Evolutionary conservation across 148 eudicot species (phyloP).

Genomic region (Chenopodium formosanum): DNA sequence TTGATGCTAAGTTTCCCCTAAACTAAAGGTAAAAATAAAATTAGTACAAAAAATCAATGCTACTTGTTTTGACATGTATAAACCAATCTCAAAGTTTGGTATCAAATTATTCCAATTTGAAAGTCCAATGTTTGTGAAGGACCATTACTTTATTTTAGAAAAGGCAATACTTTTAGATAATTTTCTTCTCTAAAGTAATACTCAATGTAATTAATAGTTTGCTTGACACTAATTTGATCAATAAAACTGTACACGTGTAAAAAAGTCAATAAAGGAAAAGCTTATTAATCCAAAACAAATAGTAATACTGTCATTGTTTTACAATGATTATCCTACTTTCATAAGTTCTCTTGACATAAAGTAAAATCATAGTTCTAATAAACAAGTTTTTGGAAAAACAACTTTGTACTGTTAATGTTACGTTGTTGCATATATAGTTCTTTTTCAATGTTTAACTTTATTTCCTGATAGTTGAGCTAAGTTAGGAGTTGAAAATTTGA

Average conservation of each 20-base stretch:
- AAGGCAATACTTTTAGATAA: too few species aligned
- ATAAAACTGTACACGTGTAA: neutral
- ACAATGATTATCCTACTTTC: neutral
- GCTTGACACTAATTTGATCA: too few species aligned
- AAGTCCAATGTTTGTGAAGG: neutral
- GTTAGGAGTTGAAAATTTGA: too few species aligned
- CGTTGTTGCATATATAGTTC: too few species aligned
- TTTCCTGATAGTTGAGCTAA: too few species aligned
- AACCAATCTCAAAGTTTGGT: neutral
- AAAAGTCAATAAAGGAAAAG: constrained; percentile 6
- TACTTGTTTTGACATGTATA: too few species aligned
- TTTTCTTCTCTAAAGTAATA: neutral
- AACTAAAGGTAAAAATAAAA: too few species aligned
- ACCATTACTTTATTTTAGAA: neutral
- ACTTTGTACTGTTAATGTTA: neutral
- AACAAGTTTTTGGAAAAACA: neutral
- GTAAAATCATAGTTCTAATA: neutral
- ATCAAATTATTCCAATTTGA: neutral
- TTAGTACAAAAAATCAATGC: too few species aligned
- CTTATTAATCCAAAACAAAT: neutral
- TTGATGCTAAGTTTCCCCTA: too few species aligned
- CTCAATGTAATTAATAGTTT: too few species aligned
- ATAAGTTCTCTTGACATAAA: neutral
- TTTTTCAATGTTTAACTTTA: too few species aligned
- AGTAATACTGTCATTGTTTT: too few species aligned